Percentiles rank a stretch among this genome's conserved stretches.
Conservation (phyloP, 805 yeast species). For the Candida railenensis region DNA sequence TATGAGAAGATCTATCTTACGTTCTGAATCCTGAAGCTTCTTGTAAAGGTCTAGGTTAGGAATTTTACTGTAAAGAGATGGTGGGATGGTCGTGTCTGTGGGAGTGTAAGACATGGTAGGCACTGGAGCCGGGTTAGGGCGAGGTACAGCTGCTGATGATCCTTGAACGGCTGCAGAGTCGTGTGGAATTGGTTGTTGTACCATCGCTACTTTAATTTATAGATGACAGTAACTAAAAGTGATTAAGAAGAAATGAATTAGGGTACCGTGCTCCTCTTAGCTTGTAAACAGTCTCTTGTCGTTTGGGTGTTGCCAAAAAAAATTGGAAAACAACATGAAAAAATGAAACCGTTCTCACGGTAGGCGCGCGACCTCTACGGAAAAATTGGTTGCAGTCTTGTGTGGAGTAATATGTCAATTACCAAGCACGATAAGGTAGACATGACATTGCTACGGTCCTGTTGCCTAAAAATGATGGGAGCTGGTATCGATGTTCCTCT, state of each 20-base stretch:
- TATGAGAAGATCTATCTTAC: constrained; percentile 73
- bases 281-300: too few species aligned
- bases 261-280: background rate
- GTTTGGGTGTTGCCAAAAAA: too few species aligned
- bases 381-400: too few species aligned
- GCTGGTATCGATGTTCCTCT: too few species aligned
- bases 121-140: constrained; percentile 31
- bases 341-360: too few species aligned
- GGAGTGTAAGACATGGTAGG: constrained; percentile 44
- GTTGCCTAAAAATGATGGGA: too few species aligned
- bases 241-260: background rate
- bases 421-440: too few species aligned
- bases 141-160: constrained; percentile 23
- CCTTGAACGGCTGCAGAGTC: constrained; percentile 10
- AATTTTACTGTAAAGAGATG: constrained; percentile 37
- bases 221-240: background rate
- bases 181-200: constrained; percentile 3
- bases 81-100: constrained; percentile 40
- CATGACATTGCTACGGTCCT: too few species aligned
- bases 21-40: constrained; percentile 76
- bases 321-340: too few species aligned
- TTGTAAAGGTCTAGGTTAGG: constrained; percentile 76
- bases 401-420: too few species aligned
- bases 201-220: background rate
- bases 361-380: too few species aligned